Percentiles rank a stretch among this genome's conserved stretches.
These are phyloP conservation scores for Abortiporus biennis DNA, from an alignment of 1,284 basidiomycete species.

Conservation along the genomic window DNA sequence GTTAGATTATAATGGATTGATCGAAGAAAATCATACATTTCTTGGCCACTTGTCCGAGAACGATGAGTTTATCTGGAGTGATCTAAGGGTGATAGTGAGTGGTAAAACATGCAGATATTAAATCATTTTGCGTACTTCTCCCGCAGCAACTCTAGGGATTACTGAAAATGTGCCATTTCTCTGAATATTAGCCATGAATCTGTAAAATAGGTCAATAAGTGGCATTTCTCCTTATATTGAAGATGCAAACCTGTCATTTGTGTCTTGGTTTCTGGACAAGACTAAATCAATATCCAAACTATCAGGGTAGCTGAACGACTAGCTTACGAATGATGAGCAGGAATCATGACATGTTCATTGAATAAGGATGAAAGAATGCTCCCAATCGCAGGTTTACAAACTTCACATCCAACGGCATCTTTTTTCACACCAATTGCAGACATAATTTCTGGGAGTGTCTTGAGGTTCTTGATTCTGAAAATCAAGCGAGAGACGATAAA, in stretches of 20 bases:
- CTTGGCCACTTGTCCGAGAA: conserved; percentile 63
- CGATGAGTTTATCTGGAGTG: conserved; percentile 64
- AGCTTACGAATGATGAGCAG: conserved; percentile 49
- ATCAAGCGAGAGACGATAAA: not conserved
- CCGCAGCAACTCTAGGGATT: conserved; percentile 64
- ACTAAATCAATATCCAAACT: too few relatives aligned
- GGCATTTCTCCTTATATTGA: too few relatives aligned
- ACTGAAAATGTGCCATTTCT: conserved; percentile 73
- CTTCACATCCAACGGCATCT: conserved; percentile 61
- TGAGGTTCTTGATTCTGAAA: conserved; percentile 52
- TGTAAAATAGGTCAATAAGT: conserved; percentile 18
- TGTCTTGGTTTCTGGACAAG: conserved; percentile 51
- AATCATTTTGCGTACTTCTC: conserved; percentile 34
- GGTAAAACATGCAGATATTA: not conserved
- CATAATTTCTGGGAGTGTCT: conserved; percentile 55
- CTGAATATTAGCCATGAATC: conserved; percentile 73
- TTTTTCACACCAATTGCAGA: conserved; percentile 40
- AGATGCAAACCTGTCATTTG: conserved; percentile 41
- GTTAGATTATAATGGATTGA: not conserved
- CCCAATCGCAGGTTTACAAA: conserved; percentile 68
- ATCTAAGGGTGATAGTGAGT: conserved; percentile 26
- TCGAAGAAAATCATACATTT: conserved; percentile 38
- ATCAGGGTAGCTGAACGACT: too few relatives aligned
- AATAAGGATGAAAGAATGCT: conserved; percentile 64
- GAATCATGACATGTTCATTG: conserved; percentile 66